Base-by-base conservation (phyloP, 352 stramenopile species). In the Phytophthora constricta region DNA sequence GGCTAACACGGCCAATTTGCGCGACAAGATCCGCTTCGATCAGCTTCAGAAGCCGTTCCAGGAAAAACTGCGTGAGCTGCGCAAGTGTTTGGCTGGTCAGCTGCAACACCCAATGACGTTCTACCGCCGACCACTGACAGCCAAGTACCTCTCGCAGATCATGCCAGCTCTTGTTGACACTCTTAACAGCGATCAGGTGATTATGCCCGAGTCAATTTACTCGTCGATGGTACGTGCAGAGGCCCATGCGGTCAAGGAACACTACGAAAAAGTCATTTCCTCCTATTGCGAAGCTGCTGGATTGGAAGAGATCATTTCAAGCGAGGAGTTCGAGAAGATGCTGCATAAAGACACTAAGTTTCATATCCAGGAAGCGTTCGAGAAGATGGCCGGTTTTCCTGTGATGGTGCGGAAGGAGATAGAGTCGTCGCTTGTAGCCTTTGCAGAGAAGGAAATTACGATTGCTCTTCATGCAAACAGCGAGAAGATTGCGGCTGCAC, bases 141-240 rank as follows among this genome's bases (percentile, higher is more conserved):
- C 83, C 0, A 83, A 80, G 22, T 77, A 91, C 47, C 68, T 96
- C 27, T 79, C 80, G 5, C 74, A 92, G 68, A 83, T 96, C 68
- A 91, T 96, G 78, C 88, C 85, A 26, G 74, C 73, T 19, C 49
- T 93, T 14, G 81, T 92, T 3, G 84, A 95, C 50, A 92, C 84
- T 7, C 56, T 96, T n/a, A 95, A 96, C 63, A 91, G 87, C 23
- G 87, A 96, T 58, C 72, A 91, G 64, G 77, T 96, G 9, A 96
- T 96, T 56, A 93, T 96, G 88, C 88, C 88, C 1, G 88, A 95
- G 66, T 95, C 88, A 4, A 96, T 96, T 65, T 96, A 94, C 59
- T 88, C 88, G 48, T 94, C 86, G 1, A 91, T 96, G 74, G 86
- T 93, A 27, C 85, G 87, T 48, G 85, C 86, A 0, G 83, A 96